phyloP scores from a whole-genome alignment of 768 basidiomycete species.

The Leccinum rimulosum region DNA sequence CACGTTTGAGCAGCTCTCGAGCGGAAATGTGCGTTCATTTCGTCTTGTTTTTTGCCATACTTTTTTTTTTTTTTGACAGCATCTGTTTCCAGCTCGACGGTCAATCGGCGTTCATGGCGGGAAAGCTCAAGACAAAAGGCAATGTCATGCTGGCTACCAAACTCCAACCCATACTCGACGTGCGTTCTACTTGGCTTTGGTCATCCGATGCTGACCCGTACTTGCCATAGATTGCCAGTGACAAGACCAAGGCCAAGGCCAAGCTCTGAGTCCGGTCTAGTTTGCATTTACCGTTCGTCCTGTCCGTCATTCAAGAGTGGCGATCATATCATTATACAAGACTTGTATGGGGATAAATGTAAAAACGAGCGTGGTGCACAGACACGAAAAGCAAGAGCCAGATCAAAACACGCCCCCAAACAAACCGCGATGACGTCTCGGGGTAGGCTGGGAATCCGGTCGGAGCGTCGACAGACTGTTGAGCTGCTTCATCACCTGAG shows the following conservation, averaged over 20 bases:
- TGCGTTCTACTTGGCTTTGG: conserved; percentile 24
- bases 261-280: conserved; percentile 34
- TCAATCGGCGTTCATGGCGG: conserved; percentile 96
- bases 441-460: conserved; percentile 71
- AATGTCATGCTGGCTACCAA: conserved; percentile 96
- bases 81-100: conserved; percentile 60
- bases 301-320: conserved; percentile 13
- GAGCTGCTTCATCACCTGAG: conserved; percentile 90
- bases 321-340: conserved; percentile 20
- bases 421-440: conserved; percentile 72
- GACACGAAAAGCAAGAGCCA: conserved; percentile 1
- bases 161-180: conserved; percentile 81
- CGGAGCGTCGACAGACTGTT: conserved; percentile 89
- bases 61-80: too few species aligned
- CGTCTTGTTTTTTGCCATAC: background rate
- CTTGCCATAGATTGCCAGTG: conserved; percentile 27
- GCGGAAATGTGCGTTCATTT: conserved; percentile 56
- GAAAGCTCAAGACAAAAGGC: conserved; percentile 87
- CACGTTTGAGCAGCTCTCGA: conserved; percentile 66
- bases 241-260: conserved; percentile 28
- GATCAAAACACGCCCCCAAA: conserved; percentile 76
- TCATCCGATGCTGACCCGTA: background rate
- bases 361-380: conserved; percentile 12
- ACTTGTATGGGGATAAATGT: background rate
- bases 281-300: background rate